A percentile compares a stretch with the other conserved stretches of the same genome.
phyloP scores from a whole-genome alignment of 768 basidiomycete genomes.

The Panus rudis region DNA sequence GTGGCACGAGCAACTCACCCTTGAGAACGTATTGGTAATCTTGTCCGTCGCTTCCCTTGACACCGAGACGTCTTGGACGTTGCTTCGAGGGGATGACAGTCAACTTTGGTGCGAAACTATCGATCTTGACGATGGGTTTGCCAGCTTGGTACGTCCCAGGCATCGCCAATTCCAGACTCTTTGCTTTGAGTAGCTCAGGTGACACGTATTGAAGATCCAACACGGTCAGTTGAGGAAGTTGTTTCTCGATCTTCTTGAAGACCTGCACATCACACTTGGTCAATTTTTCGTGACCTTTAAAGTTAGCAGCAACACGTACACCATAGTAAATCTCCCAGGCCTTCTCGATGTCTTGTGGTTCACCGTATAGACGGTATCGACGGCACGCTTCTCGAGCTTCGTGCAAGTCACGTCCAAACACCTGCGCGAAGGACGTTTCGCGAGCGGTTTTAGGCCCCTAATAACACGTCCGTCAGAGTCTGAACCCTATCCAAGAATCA shows the following conservation, averaged over 20 bases:
- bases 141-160: conserved; percentile 97
- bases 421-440: conserved; percentile 92
- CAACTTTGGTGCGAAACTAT: conserved; percentile 81
- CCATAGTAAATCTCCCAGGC: conserved; percentile 99
- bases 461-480: conserved; percentile 5
- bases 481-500: neutral
- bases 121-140: conserved; percentile 72
- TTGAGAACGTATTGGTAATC: conserved; percentile 92
- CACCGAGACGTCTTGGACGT: conserved; percentile 79
- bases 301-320: conserved; percentile 35
- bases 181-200: conserved; percentile 80
- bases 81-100: conserved; percentile 96
- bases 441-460: conserved; percentile 92
- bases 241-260: conserved; percentile 95
- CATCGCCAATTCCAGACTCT: conserved; percentile 90
- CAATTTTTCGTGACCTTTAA: neutral
- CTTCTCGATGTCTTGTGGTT: conserved; percentile 85
- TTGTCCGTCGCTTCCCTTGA: conserved; percentile 86
- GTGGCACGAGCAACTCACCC: too few relatives aligned
- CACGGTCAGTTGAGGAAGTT: conserved; percentile 78
- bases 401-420: conserved; percentile 85
- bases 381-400: conserved; percentile 90
- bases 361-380: conserved; percentile 79
- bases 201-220: conserved; percentile 97
- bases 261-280: conserved; percentile 42